phyloP scores from a whole-genome alignment of 768 basidiomycete genomes.

The Auricularia heimuer region DNA sequence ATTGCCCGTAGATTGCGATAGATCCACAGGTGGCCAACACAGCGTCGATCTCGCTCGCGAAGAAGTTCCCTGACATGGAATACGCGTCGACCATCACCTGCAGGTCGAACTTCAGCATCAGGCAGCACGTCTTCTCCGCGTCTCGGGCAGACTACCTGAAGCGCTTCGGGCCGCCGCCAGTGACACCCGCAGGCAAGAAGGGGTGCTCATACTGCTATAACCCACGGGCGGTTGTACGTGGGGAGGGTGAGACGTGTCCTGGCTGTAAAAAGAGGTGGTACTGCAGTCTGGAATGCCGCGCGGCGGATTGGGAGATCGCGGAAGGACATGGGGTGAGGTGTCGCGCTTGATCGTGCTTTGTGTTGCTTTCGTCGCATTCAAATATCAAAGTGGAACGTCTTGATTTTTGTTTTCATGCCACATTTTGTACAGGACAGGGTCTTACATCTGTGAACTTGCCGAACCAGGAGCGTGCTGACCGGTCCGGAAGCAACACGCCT shows the following conservation, averaged over 20 bases:
- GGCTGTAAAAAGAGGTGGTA: not conserved
- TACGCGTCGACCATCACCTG: not conserved
- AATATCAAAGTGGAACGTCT: no score
- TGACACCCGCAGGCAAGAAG: not conserved
- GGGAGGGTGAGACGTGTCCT: not conserved
- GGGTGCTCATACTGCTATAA: not conserved
- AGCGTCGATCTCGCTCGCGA: not conserved
- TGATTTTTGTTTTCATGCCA: no score
- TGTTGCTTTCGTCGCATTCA: no score
- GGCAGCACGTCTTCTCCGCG: not conserved
- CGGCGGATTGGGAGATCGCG: not conserved
- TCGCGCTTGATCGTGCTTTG: not conserved
- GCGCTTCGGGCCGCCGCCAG: not conserved
- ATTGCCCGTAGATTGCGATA: not conserved
- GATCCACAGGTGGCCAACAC: not conserved
- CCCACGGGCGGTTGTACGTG: not conserved
- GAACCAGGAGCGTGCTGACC: no score
- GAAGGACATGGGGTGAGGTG: not conserved
- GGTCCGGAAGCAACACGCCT: not conserved
- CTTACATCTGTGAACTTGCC: no score
- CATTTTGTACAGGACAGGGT: no score
- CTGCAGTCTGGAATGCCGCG: not conserved
- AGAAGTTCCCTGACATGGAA: not conserved
- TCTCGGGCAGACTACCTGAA: not conserved
- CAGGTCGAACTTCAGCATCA: not conserved